These are phyloP conservation scores for Basipetospora sp. DNA, from an alignment of 2,329 filamentous ascomycete species.

Conservation along the genomic window DNA sequence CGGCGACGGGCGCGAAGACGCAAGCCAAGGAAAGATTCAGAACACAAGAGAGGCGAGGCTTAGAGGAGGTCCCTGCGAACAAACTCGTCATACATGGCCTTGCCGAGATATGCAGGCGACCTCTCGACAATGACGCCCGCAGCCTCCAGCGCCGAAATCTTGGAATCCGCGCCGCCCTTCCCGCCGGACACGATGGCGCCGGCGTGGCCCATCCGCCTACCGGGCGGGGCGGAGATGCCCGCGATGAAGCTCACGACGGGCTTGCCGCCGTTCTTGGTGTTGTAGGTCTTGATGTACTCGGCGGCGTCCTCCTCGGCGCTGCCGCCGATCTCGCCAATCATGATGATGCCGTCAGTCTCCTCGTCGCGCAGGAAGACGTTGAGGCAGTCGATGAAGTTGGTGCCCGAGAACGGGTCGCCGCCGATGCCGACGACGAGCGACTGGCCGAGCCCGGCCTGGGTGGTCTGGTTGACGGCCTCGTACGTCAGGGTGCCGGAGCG, in stretches of 20 bases:
- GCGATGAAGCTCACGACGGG: constrained; percentile 97
- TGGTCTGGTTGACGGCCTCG: constrained; percentile 99
- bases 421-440: constrained; percentile 96
- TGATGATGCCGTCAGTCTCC: constrained; percentile 98
- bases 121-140: constrained; percentile 94
- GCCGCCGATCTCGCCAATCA: constrained; percentile 98
- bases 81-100: constrained; percentile 88
- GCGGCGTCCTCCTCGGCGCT: constrained; percentile 95
- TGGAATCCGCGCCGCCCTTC: constrained; percentile 94
- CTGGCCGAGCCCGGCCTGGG: constrained; percentile 88
- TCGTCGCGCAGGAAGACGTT: constrained; percentile 90
- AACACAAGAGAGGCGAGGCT: too few relatives aligned
- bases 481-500: constrained; percentile 97
- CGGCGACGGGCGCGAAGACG: too few relatives aligned
- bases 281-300: constrained; percentile 85
- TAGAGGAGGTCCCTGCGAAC: constrained; percentile 91
- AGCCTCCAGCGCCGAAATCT: constrained; percentile 85
- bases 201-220: constrained; percentile 95
- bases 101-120: constrained; percentile 80
- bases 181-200: constrained; percentile 95
- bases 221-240: constrained; percentile 91
- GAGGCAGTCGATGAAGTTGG: constrained; percentile 99
- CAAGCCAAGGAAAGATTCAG: too few relatives aligned
- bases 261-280: constrained; percentile 72
- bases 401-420: constrained; percentile 95